Evolutionary conservation across 2,329 filamentous ascomycete genomes (phyloP), one percentile per base, ranked within the genome.

Genomic region (Diaporthe velutina): DNA sequence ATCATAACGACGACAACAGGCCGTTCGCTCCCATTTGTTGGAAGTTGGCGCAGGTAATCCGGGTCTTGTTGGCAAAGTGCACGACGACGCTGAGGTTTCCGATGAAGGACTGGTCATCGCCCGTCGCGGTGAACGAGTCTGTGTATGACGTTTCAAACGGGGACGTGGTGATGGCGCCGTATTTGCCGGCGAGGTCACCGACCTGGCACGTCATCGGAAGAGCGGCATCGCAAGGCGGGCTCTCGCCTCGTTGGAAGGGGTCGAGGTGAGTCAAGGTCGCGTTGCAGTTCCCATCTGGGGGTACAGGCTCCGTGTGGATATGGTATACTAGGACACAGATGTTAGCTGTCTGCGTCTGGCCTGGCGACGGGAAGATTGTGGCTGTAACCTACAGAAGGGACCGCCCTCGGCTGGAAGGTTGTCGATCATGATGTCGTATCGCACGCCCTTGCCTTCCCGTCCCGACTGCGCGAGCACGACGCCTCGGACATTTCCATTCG

Each of bases 111-210:
- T 70, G 84, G 12, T 85, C 86, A 50, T 86, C 82, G 40, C 86
- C 87, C 19, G 86, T 81, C 57, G 91, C 90, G 19, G 88, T 84
- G 80, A 88, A 94, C 22, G 83, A 81, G 80, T 94, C 92, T 73
- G 83, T 80, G 83, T 90, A 93, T 19, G 70, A 60, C 8, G 64
- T 38, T 22, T 40, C 17, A 19, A 68, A 75, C 60, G 83, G 84
- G 76, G 88, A 86, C 28, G 83, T 82, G 40, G 82, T 86, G 79
- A 94, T 89, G 75, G 87, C 86, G 75, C 93, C 93, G 79, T 93
- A 86, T 85, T 96, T 96, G 81, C 94, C 94, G 78, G 90, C 89
- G 73, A 96, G 86, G 81, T 96, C 94, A 77, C 94, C 94, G 15
- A 94, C 90, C 83, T 96, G 91, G 85, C 94, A 96, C 8, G 90